Percentiles rank a stretch among this genome's conserved stretches.
Evolutionary conservation across 2,329 filamentous ascomycete species (phyloP).

Genomic region (Colletotrichum orchidophilum): DNA sequence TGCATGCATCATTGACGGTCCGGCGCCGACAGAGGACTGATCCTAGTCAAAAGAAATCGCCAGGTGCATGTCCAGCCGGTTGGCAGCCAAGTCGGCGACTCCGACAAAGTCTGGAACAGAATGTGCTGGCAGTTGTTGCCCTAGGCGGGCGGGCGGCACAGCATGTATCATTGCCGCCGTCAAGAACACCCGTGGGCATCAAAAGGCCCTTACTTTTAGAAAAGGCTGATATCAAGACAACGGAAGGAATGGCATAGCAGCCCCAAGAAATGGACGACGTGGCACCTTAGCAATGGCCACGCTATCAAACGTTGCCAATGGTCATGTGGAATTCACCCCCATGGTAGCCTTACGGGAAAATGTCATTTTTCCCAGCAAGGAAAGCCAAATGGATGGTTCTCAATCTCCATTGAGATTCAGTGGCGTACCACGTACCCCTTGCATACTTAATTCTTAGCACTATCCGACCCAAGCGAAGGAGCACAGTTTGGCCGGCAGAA

Average conservation of each 20-base stretch:
- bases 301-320: background rate
- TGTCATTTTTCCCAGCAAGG: background rate
- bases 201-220: background rate
- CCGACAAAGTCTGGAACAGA: background rate
- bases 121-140: background rate
- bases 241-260: background rate
- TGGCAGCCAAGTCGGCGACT: background rate
- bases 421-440: background rate
- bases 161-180: background rate
- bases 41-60: background rate
- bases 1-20: background rate
- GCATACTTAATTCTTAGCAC: background rate
- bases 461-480: background rate
- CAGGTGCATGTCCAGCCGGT: background rate
- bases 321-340: background rate
- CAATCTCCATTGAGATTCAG: background rate
- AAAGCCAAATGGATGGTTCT: background rate
- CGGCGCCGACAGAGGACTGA: background rate
- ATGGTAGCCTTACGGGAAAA: background rate
- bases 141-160: background rate
- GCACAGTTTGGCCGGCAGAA: background rate
- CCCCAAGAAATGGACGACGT: background rate
- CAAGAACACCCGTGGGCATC: background rate
- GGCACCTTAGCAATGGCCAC: background rate
- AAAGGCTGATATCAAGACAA: background rate